Evolutionary conservation across 495 filamentous ascomycete species (phyloP), one percentile per base, ranked within the genome.

Genomic region (Talaromyces wortmannii): DNA sequence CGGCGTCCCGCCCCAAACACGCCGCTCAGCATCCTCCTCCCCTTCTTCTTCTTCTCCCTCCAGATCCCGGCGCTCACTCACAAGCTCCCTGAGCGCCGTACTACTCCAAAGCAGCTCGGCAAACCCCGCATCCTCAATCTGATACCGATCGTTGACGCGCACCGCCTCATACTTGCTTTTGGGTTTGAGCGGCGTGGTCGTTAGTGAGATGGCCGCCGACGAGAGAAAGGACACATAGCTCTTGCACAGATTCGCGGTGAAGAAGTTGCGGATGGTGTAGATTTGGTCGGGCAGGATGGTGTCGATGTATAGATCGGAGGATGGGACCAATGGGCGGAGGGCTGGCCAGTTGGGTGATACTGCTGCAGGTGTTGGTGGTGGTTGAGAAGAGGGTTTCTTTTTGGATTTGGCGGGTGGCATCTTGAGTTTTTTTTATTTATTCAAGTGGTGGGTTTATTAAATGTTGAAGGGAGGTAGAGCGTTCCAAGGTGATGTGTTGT

Each of bases 141-240:
- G 89, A 66, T 88, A 94, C 31, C 92, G 84, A 64, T 97, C 92
- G 66, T 97, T 97, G 44, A 96, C 88, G 16, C 92, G 78, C 30
- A 92, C 69, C 0, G 92, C 92, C 44, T 95, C 84, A 45, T 89
- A 92, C 59, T 83, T 84, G 43, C 53, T 55, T 72, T 91, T 95
- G 6, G 92, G 91, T 48, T 85, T 85, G 0, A 85, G 87, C 0
- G 90, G 90, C 0, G 92, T 96, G 0, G 91, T 96, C 13, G 76
- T 78, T 33, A 97, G 72, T 0, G 90, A 85, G 16, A 96, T 70
- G 16, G 10, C 50, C 23, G 52, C 29, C 6, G 77, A 80, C n/a
- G 80, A 76, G 0, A 96, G 82, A 62, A 94, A 96, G 6, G 79
- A 78, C 11, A 90, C 80, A 68, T 92, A 96, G 42, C 80, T 85